phyloP scores from a whole-genome alignment of 2,329 filamentous ascomycete species.

The Nemania diffusa region DNA sequence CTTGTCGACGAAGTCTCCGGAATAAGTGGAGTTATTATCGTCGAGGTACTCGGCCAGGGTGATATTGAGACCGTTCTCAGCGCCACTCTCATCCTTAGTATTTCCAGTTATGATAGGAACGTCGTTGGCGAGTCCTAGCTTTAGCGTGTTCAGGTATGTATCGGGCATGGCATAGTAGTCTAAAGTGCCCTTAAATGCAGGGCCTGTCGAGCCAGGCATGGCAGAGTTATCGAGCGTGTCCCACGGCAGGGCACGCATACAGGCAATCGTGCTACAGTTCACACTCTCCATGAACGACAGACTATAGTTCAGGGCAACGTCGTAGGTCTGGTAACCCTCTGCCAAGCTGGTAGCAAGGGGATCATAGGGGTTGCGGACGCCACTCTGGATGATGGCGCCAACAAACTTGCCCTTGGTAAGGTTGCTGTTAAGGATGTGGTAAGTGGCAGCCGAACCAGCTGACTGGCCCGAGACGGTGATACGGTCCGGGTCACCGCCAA shows the following conservation, averaged over 20 bases:
- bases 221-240: conserved; percentile 28
- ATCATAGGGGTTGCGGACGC: conserved; percentile 45
- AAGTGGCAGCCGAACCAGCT: conserved; percentile 30
- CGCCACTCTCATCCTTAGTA: conserved; percentile 47
- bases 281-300: conserved; percentile 29
- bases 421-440: conserved; percentile 46
- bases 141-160: conserved; percentile 43
- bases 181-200: conserved; percentile 26
- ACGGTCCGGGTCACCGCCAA: conserved; percentile 3
- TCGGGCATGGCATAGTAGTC: conserved; percentile 41
- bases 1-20: conserved; percentile 26
- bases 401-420: conserved; percentile 43
- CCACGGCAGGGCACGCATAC: conserved; percentile 33
- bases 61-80: conserved; percentile 40
- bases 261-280: conserved; percentile 39
- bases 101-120: conserved; percentile 49
- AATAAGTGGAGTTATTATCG: conserved; percentile 38
- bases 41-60: conserved; percentile 40
- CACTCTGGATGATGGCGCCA: conserved; percentile 44
- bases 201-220: conserved; percentile 19
- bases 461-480: conserved; percentile 8
- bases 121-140: conserved; percentile 42
- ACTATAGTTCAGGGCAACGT: conserved; percentile 28
- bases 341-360: conserved; percentile 38
- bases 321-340: conserved; percentile 38